Evolutionary conservation across 2,329 filamentous ascomycete genomes (phyloP).

Genomic region (Pseudogymnoascus destructans): DNA sequence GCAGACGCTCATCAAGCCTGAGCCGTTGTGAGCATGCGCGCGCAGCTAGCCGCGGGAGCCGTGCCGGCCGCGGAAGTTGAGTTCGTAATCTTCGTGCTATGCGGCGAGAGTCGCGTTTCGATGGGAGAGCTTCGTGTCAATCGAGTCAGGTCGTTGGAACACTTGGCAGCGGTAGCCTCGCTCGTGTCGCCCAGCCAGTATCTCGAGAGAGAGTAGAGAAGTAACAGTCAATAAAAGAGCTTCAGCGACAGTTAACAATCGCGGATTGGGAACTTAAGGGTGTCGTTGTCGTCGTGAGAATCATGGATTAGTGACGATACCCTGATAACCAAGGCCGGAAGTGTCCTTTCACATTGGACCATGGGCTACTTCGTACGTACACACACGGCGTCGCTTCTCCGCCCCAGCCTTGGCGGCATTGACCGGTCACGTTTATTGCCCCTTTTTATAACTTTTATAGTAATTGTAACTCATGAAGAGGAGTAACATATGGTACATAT

Average conservation of each 20-base stretch:
- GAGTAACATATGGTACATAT: neutral
- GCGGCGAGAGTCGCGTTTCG: neutral
- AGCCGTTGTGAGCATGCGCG: conserved; percentile 1
- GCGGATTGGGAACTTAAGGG: neutral
- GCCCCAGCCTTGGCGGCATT: conserved; percentile 1
- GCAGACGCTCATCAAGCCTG: neutral
- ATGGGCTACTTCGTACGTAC: neutral
- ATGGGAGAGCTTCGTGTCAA: neutral
- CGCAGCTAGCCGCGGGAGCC: conserved; percentile 1
- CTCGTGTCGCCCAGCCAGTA: neutral
- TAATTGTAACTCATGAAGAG: neutral
- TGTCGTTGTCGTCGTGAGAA: neutral
- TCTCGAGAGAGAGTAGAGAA: neutral
- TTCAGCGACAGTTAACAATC: neutral
- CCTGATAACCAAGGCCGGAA: conserved; percentile 8
- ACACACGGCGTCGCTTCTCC: neutral
- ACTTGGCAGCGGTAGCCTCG: neutral
- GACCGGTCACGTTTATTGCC: neutral
- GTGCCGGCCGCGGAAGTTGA: neutral
- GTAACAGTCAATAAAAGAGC: neutral
- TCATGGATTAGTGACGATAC: conserved; percentile 3
- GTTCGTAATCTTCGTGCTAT: neutral
- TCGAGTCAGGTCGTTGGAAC: neutral
- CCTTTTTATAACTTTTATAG: neutral
- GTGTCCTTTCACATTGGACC: neutral